phyloP scores from a whole-genome alignment of 78 protist genomes.

The Dictyostelium firmibasis region DNA sequence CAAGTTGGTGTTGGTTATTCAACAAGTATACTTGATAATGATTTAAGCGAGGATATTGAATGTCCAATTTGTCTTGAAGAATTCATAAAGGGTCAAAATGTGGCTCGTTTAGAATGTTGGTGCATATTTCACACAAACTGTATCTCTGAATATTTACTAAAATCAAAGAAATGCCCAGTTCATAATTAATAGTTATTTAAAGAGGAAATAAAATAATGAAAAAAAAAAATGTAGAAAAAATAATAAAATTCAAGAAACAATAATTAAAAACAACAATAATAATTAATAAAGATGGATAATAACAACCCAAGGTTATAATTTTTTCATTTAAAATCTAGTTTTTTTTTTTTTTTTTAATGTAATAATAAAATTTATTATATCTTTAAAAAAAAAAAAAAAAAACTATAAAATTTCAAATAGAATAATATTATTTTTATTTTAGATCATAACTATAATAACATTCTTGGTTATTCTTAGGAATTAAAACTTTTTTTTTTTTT shows the following conservation, averaged over 20 bases:
- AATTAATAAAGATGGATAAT: not conserved
- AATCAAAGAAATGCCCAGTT: constrained; percentile 55
- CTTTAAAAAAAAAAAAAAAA: not conserved
- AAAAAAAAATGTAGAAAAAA: too few species aligned
- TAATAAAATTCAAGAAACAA: not conserved
- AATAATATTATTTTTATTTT: too few species aligned
- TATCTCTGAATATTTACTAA: constrained; percentile 1
- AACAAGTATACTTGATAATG: constrained; percentile 26
- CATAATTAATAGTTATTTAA: constrained; percentile 24
- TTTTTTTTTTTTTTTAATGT: not conserved
- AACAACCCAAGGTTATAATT: not conserved
- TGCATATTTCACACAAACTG: constrained; percentile 62
- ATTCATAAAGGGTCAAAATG: constrained; percentile 30
- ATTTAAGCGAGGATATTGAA: constrained; percentile 39
- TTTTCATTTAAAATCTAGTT: not conserved
- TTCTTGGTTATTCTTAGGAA: too few species aligned
- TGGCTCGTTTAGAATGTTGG: constrained; percentile 71
- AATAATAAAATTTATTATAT: not conserved
- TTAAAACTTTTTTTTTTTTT: too few species aligned
- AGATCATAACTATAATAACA: too few species aligned
- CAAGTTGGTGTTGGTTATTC: constrained; percentile 70
- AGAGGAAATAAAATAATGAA: not conserved
- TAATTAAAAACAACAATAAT: not conserved
- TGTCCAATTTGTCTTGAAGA: constrained; percentile 75
- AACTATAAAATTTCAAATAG: not conserved